Evolutionary conservation across 176 grass and related monocot species (phyloP), one percentile per base, ranked within the genome.

Genomic region (Oryza australiensis): DNA sequence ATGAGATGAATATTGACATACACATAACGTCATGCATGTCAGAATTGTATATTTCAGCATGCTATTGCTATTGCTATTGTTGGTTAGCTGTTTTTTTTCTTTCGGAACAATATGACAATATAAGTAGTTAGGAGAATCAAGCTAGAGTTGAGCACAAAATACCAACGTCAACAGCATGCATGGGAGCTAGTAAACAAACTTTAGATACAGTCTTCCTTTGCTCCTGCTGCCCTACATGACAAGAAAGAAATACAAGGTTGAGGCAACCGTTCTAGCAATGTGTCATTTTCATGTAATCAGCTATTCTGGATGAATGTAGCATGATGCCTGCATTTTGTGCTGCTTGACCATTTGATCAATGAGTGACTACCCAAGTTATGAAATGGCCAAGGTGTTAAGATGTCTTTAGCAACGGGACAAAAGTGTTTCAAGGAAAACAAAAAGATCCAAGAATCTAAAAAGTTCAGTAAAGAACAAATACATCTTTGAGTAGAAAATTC

Each of bases 391-490:
- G 26, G 62, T 66, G 76, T 9, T 64, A 46, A 67, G 40, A 79
- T 66, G 35, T 29, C 45, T 43, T 77, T 4, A 77, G 5, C 78
- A 40, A 29, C 38, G 15, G 24, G 20, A 64, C 70, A 65, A 62
- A 53, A 51, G 11, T 9, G 63, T 26, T 64, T 73, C 26, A 32
- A 37, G 32, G 26, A 13, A 62, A 63, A 72, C 55, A 64, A 12
- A 24, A 38, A 18, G 3, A 32, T 15, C n/a, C 22, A 84, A 53
- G 72, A 75, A 84, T 76, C 71, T 76, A 57, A 41, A 68, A 3
- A 15, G 43, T 66, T 37, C 63, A 70, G 30, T 18, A 62, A 83
- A 72, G 6, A 76, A 78, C 73, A 46, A 73, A 62, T 32, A 64
- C 73, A 78, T 82, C 41, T 28, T 30, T 11, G 22, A 64, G 40